Evolutionary conservation across 495 filamentous ascomycete genomes (phyloP), one percentile per base, ranked within the genome.

Genomic region (Penicillium flavigenum): DNA sequence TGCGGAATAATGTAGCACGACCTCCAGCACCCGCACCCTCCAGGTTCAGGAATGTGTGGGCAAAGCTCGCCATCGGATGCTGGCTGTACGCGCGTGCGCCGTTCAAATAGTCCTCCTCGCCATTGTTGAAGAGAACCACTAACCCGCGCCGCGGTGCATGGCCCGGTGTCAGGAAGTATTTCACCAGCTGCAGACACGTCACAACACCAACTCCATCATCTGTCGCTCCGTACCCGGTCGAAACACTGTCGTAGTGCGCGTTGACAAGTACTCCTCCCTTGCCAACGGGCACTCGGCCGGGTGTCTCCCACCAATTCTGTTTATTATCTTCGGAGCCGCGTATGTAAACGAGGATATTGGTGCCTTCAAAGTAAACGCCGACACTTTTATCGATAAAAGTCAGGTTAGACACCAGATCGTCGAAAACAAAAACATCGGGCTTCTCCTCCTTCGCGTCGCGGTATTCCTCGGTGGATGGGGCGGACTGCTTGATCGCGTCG

Each of bases 1-100:
- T 87, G 34, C 94, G 82, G 71, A 98, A 96, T 9, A 97, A 70
- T 6, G 84, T 88, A 9, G 94, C 93, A 47, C 91, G 84, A 8
- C 94, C 93, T 17, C 94, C 94, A 34, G 93, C 94, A 45, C 94
- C 94, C 39, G 94, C 93, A 12, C 94, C 94, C 72, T 98, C 94
- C 34, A 98, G 81, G 62, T 98, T 98, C 29, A 98, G 72, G 68
- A 98, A 98, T 0, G 89, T 88, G 64, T 92, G 87, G 31, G 87
- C 79, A 62, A 92, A 87, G 24, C 79, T 81, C 1, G 87, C 81
- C 56, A 96, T 78, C 8, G 92, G 92, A 64, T 91, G 88, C 49
- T 89, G 84, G 27, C 87, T 83, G 58, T 92, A 95, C n/a, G 86
- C 91, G 58, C 87, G 83, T 39, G 94, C 91, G 5, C 94, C 94